A percentile compares a stretch with the other conserved stretches of the same genome.
phyloP scores from a whole-genome alignment of 2,329 filamentous ascomycete genomes.

The Aureobasidium pullulans region DNA sequence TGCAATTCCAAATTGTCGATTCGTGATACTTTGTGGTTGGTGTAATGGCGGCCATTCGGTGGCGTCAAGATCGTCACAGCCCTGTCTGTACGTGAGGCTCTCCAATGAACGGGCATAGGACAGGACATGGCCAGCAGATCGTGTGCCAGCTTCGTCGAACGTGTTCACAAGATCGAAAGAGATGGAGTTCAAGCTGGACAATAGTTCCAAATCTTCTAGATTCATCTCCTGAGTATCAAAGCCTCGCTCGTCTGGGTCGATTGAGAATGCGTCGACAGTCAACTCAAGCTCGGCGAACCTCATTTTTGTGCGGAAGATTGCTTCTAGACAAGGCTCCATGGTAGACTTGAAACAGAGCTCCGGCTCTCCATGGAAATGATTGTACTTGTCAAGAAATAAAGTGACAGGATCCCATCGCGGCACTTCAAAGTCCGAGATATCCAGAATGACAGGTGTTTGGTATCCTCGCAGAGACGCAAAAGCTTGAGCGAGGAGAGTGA shows the following conservation, averaged over 20 bases:
- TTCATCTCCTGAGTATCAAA: not conserved
- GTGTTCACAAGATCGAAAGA: not conserved
- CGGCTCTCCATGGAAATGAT: not conserved
- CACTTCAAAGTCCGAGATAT: not conserved
- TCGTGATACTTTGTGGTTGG: not conserved
- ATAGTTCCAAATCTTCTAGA: not conserved
- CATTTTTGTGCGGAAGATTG: not conserved
- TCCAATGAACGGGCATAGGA: not conserved
- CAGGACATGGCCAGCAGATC: not conserved
- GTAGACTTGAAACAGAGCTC: constrained; percentile 5
- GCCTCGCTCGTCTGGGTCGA: not conserved
- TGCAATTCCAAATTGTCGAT: not conserved
- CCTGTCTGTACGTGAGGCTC: not conserved
- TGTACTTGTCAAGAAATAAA: not conserved
- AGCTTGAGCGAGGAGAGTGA: not conserved
- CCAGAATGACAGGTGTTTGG: not conserved
- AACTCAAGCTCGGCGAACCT: not conserved
- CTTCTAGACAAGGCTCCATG: constrained; percentile 2
- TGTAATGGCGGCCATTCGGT: not conserved
- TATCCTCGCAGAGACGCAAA: not conserved
- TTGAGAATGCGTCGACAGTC: not conserved
- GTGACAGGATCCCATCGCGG: not conserved
- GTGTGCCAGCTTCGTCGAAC: not conserved
- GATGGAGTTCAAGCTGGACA: not conserved
- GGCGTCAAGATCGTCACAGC: not conserved